Evolutionary conservation across 257 asterid species (phyloP).

Genomic region (Perilla frutescens): DNA sequence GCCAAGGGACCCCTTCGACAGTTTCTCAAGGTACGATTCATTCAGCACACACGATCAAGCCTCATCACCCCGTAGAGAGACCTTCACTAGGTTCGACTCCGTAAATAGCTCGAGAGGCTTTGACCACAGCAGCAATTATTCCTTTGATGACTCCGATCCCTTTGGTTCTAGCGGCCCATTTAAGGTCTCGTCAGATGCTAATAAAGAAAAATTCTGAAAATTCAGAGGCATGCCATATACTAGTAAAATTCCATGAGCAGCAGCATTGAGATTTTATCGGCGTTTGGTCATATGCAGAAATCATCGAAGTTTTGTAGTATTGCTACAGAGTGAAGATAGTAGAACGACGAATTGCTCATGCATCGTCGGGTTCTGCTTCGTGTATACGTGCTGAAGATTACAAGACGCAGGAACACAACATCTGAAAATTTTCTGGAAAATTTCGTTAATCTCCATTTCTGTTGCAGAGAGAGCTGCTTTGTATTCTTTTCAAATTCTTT

Average conservation of each 20-base stretch:
- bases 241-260: slow-evolving; percentile 9
- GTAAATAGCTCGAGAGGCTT: slow-evolving; percentile 69
- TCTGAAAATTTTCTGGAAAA: slow-evolving; percentile 3
- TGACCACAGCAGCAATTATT: slow-evolving; percentile 65
- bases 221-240: neutral
- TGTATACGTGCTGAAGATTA: slow-evolving; percentile 29
- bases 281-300: slow-evolving; percentile 20
- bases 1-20: slow-evolving; percentile 67
- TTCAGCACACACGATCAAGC: slow-evolving; percentile 57
- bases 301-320: slow-evolving; percentile 20
- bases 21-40: slow-evolving; percentile 84
- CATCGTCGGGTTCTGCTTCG: slow-evolving; percentile 26
- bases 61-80: slow-evolving; percentile 62
- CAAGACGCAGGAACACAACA: slow-evolving; percentile 6
- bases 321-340: slow-evolving; percentile 24
- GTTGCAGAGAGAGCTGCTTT: slow-evolving; percentile 24
- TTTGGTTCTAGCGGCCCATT: slow-evolving; percentile 91
- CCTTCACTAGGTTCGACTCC: slow-evolving; percentile 82
- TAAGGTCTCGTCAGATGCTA: slow-evolving; percentile 73
- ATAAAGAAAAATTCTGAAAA: slow-evolving; percentile 55
- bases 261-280: slow-evolving; percentile 12
- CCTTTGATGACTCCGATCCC: slow-evolving; percentile 90
- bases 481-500: neutral
- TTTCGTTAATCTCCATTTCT: neutral
- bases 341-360: neutral